Evolutionary conservation across 2,329 filamentous ascomycete genomes (phyloP), one percentile per base, ranked within the genome.

Genomic region (Sphaerulina vaccinii): DNA sequence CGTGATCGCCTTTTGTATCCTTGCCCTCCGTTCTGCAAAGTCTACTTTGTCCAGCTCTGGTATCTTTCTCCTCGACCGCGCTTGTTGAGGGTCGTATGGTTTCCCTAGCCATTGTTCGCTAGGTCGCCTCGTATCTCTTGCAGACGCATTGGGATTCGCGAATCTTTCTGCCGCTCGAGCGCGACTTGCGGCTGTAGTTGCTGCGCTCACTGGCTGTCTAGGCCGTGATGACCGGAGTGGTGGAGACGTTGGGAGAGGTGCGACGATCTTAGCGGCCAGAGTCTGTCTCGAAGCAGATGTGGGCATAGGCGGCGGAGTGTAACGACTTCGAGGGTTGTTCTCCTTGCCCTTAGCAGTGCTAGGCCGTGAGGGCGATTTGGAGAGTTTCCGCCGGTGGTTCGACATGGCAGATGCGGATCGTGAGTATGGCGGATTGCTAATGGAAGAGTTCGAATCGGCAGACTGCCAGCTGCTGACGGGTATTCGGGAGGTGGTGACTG

Each of bases 1-100:
- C 61, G 84, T 91, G 69, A 95, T 92, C 11, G 89, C 90, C 51
- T 90, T 82, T 61, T 91, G 86, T 62, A 95, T 95, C 55, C 85
- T 84, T 65, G 90, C 86, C 61, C 90, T 80, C 44, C 89, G 81
- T 60, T 88, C 87, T 54, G 87, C 89, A 67, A 95, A 93, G 70
- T 96, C 88, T 46, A 95, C 88, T 54, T 86, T 86, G 1, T 86
- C 86, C 52, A 91, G 63, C 62, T 83, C 79, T n/a, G 79, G 79
- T 27, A 81, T 75, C 58, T 72, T 75, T 57, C 72, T 72, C 54
- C 66, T 59, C 29, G 62, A 61, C 18, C 61, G 59, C 54, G 67
- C 66, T 41, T 60, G 61, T 58, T 88, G 87, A 54, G 87, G 87
- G 67, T 95, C 92, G 69, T 95, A 89, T 48, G 95, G 88, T 55